These are phyloP conservation scores for Solanum hybrid DNA, from an alignment of 305 asterid species.

Conservation along the genomic window DNA sequence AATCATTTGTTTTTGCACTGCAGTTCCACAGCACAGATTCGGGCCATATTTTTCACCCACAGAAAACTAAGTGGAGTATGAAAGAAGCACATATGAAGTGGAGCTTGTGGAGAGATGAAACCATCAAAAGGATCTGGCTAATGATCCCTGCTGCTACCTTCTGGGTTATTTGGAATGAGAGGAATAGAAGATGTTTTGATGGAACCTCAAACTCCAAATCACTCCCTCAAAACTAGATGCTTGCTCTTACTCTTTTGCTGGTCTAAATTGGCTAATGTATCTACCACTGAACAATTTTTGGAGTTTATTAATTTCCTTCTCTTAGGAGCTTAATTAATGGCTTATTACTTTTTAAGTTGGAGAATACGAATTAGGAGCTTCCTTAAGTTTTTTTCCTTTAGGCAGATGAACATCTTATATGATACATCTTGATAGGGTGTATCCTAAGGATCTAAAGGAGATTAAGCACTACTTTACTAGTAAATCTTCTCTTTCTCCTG, in stretches of 20 bases:
- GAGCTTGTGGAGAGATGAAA: background rate
- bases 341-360: background rate
- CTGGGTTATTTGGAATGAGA: background rate
- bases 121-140: background rate
- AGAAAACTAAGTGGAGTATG: background rate
- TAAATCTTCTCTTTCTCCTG: background rate
- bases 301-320: background rate
- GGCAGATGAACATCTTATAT: background rate
- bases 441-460: background rate
- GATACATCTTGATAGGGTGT: background rate
- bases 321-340: background rate
- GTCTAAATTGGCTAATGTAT: background rate
- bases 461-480: background rate
- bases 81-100: background rate
- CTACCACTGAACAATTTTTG: background rate
- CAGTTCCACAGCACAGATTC: background rate
- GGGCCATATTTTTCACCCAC: background rate
- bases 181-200: background rate
- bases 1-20: background rate
- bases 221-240: background rate
- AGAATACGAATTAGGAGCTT: background rate
- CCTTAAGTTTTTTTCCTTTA: background rate
- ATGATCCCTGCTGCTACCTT: background rate
- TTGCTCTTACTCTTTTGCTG: background rate
- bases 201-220: background rate